Evolutionary conservation across 306 rosid species (phyloP), one percentile per base, ranked within the genome.

Genomic region (Acacia confusa): DNA sequence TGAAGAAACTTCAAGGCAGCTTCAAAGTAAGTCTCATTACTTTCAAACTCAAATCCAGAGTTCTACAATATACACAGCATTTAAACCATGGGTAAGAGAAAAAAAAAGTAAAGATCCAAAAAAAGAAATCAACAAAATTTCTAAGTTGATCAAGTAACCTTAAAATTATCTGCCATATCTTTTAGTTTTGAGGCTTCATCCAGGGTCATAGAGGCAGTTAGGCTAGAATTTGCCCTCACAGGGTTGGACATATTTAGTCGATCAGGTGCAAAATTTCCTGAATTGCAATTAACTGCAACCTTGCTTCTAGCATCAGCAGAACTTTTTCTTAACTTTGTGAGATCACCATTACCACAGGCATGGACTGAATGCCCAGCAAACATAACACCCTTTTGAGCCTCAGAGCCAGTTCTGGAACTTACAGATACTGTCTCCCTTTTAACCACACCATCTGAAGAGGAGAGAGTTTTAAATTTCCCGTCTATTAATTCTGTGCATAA

Each of bases 1-100:
- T 85, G 97, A 82, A 94, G 90, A 94, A 88, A 94, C 89, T 91
- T 90, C 80, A 92, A 85, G 87, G 94, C 97, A 84, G 98, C 92
- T 81, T 94, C 87, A 80, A 92, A 91, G 86, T 88, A 94, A 76
- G 93, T 91, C 88, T 86, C 97, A 15, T 83, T 87, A 81, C 98
- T 92, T 87, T 92, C 97, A n/a, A 88, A 90, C 65, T 66, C 83
- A 87, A 91, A 90, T 81, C 93, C 91, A 22, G 91, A 84, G 75
- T 83, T 85, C 98, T 94, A 64, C 22, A 82, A 52, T 73, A 66
- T 19, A 75, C 34, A 78, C 25, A 60, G 64, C 61, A 82, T 63
- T 53, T 43, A 75, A 25, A 79, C 27, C 58, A 82, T 24, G 27
- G 61, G 78, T 79, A 68, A 64, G 53, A 47, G 71, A 65, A 79